Conservation (phyloP, 1,139 yeast species). For the Sugiyamaella novakii region DNA sequence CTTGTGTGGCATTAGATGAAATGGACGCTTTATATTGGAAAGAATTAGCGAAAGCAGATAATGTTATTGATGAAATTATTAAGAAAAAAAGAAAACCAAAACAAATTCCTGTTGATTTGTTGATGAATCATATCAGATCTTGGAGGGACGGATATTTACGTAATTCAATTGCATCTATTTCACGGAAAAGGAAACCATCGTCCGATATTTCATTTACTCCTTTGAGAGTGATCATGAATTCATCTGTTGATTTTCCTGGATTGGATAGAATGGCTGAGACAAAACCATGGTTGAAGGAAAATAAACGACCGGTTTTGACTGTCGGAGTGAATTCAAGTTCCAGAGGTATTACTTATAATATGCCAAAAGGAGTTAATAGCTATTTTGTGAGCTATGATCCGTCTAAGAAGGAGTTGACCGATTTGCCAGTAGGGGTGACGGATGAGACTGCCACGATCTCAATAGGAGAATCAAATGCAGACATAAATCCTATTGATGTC, state of each 20-base stretch:
- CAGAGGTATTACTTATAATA: conserved; percentile 5
- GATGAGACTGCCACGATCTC: neutral
- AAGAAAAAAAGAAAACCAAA: conserved; percentile 13
- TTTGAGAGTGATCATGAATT: conserved; percentile 25
- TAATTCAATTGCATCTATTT: neutral
- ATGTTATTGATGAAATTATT: neutral
- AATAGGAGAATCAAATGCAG: neutral
- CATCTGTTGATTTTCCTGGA: conserved; percentile 26
- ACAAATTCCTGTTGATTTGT: conserved; percentile 26
- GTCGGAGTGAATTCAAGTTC: conserved; percentile 23
- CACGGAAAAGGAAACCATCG: neutral
- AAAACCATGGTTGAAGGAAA: conserved; percentile 21
- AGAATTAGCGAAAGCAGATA: neutral
- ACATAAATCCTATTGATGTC: neutral
- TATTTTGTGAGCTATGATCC: conserved; percentile 18
- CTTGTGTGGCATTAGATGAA: conserved; percentile 33
- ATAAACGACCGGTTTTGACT: conserved; percentile 24
- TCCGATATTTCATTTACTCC: conserved; percentile 22
- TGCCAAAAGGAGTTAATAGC: conserved; percentile 11
- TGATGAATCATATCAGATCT: conserved; percentile 27
- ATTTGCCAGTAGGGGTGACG: neutral
- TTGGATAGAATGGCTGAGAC: conserved; percentile 20
- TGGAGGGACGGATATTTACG: conserved; percentile 29
- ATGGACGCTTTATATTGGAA: conserved; percentile 26
- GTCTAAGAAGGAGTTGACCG: conserved; percentile 1